Conservation (phyloP, 2,329 filamentous ascomycete genomes). For the Xylariaceae sp. region DNA sequence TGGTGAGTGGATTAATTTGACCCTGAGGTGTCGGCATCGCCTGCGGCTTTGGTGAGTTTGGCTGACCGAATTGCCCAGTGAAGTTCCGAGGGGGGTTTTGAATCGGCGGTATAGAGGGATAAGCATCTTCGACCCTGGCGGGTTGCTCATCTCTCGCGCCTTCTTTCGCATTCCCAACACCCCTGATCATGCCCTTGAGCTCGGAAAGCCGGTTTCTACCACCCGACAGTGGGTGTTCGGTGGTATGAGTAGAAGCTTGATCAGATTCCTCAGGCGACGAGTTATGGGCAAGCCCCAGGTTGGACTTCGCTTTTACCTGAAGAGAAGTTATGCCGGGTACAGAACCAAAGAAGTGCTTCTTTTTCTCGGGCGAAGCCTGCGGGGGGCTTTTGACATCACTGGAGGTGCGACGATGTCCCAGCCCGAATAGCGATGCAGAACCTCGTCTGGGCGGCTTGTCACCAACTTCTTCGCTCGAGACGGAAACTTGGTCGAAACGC, state of each 20-base stretch:
- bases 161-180: slow-evolving; percentile 27
- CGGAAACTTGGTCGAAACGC: slow-evolving; percentile 39
- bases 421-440: slow-evolving; percentile 36
- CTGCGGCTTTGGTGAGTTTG: slow-evolving; percentile 9
- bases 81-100: slow-evolving; percentile 16
- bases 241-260: slow-evolving; percentile 12
- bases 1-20: neutral
- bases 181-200: slow-evolving; percentile 30
- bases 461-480: slow-evolving; percentile 38
- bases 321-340: slow-evolving; percentile 18
- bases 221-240: slow-evolving; percentile 13
- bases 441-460: slow-evolving; percentile 34
- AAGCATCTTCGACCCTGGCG: slow-evolving; percentile 16
- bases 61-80: slow-evolving; percentile 2
- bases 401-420: slow-evolving; percentile 28
- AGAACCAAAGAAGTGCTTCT: slow-evolving; percentile 36
- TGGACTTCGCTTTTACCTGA: slow-evolving; percentile 23
- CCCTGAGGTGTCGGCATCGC: neutral
- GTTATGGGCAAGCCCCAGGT: slow-evolving; percentile 10
- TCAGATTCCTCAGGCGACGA: slow-evolving; percentile 18
- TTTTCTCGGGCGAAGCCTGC: slow-evolving; percentile 32
- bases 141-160: slow-evolving; percentile 27
- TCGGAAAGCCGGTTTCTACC: slow-evolving; percentile 30
- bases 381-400: slow-evolving; percentile 20
- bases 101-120: slow-evolving; percentile 16